Evolutionary conservation across 257 asterid genomes (phyloP).

Genomic region (Solanum chilense): DNA sequence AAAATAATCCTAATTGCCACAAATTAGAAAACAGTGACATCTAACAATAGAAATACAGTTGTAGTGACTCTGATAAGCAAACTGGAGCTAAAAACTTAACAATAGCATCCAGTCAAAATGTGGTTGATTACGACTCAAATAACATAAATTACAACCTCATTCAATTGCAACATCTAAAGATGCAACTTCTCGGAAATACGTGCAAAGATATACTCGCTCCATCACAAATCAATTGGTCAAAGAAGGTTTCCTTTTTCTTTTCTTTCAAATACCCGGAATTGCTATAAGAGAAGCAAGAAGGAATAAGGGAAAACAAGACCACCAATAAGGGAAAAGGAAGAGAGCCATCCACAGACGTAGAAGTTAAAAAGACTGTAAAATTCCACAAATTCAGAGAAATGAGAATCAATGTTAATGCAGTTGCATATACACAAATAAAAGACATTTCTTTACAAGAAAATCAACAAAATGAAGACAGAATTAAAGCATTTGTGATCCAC

Average conservation of each 20-base stretch:
- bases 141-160: not conserved
- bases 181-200: not conserved
- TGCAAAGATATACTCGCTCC: not conserved
- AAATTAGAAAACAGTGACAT: not conserved
- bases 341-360: not conserved
- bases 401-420: not conserved
- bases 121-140: not conserved
- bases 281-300: not conserved
- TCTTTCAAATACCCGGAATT: not conserved
- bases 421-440: not conserved
- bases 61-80: not conserved
- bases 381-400: not conserved
- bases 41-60: not conserved
- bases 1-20: not conserved
- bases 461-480: not conserved
- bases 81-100: not conserved
- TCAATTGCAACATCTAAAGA: not conserved
- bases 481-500: not conserved
- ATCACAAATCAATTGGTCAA: not conserved
- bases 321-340: not conserved
- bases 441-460: not conserved
- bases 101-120: not conserved
- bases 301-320: not conserved
- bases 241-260: not conserved
- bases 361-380: not conserved